Percentiles rank a stretch among this genome's conserved stretches.
Evolutionary conservation across 2,329 filamentous ascomycete genomes (phyloP).

Genomic region (Colletotrichum sp.): DNA sequence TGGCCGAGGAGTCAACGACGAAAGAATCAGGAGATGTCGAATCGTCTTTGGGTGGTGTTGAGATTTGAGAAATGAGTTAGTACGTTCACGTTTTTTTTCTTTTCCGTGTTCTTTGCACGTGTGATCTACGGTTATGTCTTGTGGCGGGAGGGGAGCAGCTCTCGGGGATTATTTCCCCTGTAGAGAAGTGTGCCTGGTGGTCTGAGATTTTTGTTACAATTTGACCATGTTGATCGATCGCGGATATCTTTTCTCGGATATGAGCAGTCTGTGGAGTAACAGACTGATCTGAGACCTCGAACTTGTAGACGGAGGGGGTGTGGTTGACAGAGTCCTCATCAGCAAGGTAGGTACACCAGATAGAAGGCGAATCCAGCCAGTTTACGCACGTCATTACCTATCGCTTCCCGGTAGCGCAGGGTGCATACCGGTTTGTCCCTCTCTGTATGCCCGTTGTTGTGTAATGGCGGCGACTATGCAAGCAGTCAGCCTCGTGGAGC

Average conservation of each 20-base stretch:
- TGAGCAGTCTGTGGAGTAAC: background rate
- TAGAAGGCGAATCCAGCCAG: background rate
- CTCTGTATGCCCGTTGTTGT: background rate
- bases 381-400: background rate
- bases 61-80: background rate
- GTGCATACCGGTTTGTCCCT: background rate
- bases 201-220: background rate
- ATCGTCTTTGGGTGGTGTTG: background rate
- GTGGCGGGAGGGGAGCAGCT: background rate
- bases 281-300: background rate
- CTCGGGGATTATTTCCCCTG: background rate
- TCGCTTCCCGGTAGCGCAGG: background rate
- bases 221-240: background rate
- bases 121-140: background rate
- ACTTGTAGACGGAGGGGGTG: background rate
- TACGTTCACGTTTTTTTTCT: background rate
- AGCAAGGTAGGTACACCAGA: background rate
- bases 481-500: background rate
- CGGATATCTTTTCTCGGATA: background rate
- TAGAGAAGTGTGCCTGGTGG: background rate
- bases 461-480: background rate
- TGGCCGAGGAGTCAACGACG: background rate
- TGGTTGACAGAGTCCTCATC: background rate
- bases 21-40: background rate
- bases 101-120: background rate